Conservation (phyloP, 768 basidiomycete species). For the Fistulinella prunicolor region DNA sequence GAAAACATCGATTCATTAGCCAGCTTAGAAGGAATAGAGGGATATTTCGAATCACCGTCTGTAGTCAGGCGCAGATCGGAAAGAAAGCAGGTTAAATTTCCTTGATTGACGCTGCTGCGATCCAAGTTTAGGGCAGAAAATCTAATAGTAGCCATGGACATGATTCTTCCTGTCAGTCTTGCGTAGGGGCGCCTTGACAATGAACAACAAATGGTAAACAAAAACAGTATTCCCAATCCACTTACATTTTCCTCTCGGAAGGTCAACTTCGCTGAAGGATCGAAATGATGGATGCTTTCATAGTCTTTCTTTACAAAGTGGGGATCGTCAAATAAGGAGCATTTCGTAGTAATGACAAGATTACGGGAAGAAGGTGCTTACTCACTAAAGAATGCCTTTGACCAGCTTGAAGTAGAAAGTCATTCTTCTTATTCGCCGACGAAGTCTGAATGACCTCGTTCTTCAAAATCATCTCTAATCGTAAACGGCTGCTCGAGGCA, state of each 20-base stretch:
- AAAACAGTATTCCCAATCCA: background rate
- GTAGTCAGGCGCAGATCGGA: no score
- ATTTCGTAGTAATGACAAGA: conserved; percentile 40
- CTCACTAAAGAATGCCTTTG: background rate
- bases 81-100: no score
- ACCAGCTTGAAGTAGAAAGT: background rate
- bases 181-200: conserved; percentile 37
- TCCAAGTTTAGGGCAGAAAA: no score
- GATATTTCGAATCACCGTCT: no score
- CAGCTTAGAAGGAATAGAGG: no score
- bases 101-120: no score
- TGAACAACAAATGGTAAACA: background rate
- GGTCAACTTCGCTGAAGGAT: conserved; percentile 58
- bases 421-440: conserved; percentile 4
- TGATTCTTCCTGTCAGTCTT: no score
- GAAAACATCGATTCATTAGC: no score
- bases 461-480: background rate
- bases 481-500: no score
- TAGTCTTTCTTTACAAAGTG: conserved; percentile 41
- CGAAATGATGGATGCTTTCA: conserved; percentile 56
- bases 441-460: background rate
- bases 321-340: conserved; percentile 53
- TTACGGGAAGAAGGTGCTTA: conserved; percentile 2
- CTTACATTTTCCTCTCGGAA: conserved; percentile 49
- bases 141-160: no score